These are phyloP conservation scores for Ceratopteris richardii DNA, from an alignment of 75 land plant genomes.

Conservation along the genomic window DNA sequence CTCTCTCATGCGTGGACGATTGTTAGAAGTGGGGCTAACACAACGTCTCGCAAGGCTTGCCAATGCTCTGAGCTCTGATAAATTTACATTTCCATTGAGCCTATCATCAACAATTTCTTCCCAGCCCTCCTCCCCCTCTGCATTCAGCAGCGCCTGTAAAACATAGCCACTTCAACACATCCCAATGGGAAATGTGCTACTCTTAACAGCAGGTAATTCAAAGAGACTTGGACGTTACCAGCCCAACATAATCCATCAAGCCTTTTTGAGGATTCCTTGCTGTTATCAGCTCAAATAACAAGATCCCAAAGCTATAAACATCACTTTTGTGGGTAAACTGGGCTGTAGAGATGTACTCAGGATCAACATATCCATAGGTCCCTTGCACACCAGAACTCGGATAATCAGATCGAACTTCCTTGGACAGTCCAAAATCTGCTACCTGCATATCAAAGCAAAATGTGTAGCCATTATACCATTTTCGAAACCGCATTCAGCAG, in stretches of 20 bases:
- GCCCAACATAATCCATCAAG: conserved; percentile 32
- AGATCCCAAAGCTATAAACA: conserved; percentile 43
- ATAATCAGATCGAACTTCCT: conserved; percentile 13
- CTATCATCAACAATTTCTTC: conserved; percentile 66
- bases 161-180: conserved; percentile 10
- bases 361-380: conserved; percentile 44
- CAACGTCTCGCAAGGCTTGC: conserved; percentile 33
- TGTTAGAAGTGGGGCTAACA: conserved; percentile 7
- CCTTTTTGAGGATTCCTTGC: conserved; percentile 45
- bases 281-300: conserved; percentile 39
- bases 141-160: conserved; percentile 46
- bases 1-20: conserved; percentile 27
- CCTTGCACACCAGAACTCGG: conserved; percentile 29
- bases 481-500: neutral
- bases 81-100: conserved; percentile 39
- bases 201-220: too few relatives aligned
- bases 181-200: neutral
- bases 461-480: neutral
- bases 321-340: conserved; percentile 39
- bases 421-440: conserved; percentile 46
- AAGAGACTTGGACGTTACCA: conserved; percentile 6
- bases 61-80: conserved; percentile 22
- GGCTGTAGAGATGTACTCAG: conserved; percentile 31
- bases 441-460: conserved; percentile 14
- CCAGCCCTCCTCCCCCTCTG: conserved; percentile 70